phyloP scores from a whole-genome alignment of 306 rosid species.

The Medicago lupulina region DNA sequence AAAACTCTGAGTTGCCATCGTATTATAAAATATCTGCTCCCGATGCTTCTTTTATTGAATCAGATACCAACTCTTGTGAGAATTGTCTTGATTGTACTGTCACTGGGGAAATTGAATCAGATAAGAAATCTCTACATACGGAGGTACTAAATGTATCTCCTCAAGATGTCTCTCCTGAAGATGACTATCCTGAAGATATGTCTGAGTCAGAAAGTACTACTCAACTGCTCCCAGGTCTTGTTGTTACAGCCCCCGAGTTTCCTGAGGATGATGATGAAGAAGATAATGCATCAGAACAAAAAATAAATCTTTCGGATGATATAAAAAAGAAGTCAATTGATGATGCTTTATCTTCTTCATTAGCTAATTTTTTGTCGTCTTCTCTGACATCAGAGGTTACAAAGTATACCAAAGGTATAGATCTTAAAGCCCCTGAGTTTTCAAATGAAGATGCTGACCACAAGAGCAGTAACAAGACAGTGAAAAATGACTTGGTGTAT shows the following conservation, averaged over 20 bases:
- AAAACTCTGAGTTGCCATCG: slow-evolving; percentile 52
- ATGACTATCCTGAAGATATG: slow-evolving; percentile 39
- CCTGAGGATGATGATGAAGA: slow-evolving; percentile 66
- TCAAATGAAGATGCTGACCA: slow-evolving; percentile 56
- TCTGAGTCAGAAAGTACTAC: slow-evolving; percentile 51
- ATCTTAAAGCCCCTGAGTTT: slow-evolving; percentile 67
- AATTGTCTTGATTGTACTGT: slow-evolving; percentile 46
- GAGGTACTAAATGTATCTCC: slow-evolving; percentile 44
- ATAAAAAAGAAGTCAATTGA: slow-evolving; percentile 69
- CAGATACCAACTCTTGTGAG: slow-evolving; percentile 59
- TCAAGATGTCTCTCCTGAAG: slow-evolving; percentile 42
- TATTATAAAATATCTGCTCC: slow-evolving; percentile 65
- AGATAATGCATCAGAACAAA: slow-evolving; percentile 41
- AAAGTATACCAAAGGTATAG: slow-evolving; percentile 49
- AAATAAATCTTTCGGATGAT: slow-evolving; percentile 44
- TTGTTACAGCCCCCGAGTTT: slow-evolving; percentile 87
- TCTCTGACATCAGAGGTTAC: slow-evolving; percentile 46
- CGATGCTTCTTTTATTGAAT: slow-evolving; percentile 57
- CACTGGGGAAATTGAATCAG: slow-evolving; percentile 50
- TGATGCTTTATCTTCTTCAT: slow-evolving; percentile 82
- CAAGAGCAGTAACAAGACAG: slow-evolving; percentile 36
- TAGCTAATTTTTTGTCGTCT: slow-evolving; percentile 71
- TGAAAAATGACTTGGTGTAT: slow-evolving; percentile 39
- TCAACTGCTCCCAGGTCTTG: slow-evolving; percentile 65
- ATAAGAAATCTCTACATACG: slow-evolving; percentile 46